These are phyloP conservation scores for Hymenoscyphus repandus DNA, from an alignment of 2,329 filamentous ascomycete species.

Conservation along the genomic window DNA sequence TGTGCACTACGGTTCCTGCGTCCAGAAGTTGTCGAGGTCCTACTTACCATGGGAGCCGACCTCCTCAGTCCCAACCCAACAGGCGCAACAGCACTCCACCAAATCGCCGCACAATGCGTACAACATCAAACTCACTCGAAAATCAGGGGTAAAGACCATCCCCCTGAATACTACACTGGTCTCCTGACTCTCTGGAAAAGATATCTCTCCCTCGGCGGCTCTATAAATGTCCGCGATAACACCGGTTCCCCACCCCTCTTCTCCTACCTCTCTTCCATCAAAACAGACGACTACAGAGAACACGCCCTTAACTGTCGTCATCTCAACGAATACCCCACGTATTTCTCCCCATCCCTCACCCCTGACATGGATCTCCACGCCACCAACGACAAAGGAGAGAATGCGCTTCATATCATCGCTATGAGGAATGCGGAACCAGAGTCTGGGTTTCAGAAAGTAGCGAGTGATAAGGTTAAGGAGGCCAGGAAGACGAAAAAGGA, in stretches of 20 bases:
- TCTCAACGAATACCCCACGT: slow-evolving; percentile 7
- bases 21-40: slow-evolving; percentile 6
- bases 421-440: neutral
- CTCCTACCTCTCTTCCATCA: too few species aligned
- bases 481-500: neutral
- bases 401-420: slow-evolving; percentile 15
- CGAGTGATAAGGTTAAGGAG: neutral
- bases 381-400: slow-evolving; percentile 14
- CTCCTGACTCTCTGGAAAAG: too few species aligned
- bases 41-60: slow-evolving; percentile 22
- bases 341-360: slow-evolving; percentile 4
- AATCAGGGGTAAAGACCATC: too few species aligned
- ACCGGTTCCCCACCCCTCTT: too few species aligned
- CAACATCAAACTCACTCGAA: too few species aligned
- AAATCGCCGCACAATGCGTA: too few species aligned
- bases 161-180: too few species aligned
- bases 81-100: slow-evolving; percentile 9
- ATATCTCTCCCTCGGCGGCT: too few species aligned
- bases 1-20: slow-evolving; percentile 12
- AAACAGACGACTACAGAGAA: neutral
- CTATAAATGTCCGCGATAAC: too few species aligned
- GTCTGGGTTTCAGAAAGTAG: too few species aligned
- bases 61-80: slow-evolving; percentile 16
- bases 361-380: slow-evolving; percentile 11
- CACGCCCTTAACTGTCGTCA: slow-evolving; percentile 16